Base-by-base conservation (phyloP, 345 rosid species). In the Rhizophora mangle region DNA sequence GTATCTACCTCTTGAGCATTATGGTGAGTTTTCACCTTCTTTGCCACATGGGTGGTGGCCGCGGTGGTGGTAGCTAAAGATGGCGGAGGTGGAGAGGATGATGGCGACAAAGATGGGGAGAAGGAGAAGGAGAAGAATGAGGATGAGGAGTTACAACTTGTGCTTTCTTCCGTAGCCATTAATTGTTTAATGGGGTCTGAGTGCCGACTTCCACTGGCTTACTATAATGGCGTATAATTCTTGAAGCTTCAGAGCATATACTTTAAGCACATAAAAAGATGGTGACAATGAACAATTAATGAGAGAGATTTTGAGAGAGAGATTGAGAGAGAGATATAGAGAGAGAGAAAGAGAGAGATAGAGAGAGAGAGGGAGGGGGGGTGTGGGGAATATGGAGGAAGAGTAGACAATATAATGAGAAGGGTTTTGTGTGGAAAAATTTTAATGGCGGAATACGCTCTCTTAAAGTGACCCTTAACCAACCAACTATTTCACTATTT, bases 401-500 rank as follows among this genome's bases (percentile, higher is more conserved):
- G 61, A 51, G 20, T 0, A 31, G 20, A 19, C 64, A 46, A 62
- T 37, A 53, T n/a, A 39, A 56, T 22, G 53, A n/a, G 37, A 37
- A 60, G 64, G 60, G 13, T 47, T 63, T 32, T 37, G 72, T 51
- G 3, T 56, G 55, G 62, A 59, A 21, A 21, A 16, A 20, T 43
- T 6, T 30, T 22, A 53, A 24, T 13, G n/a, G 6, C 9, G 4
- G 63, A 15, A 43, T 24, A 63, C 73, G 72, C 78, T 74, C 78
- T 60, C 61, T 56, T 63, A 74, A 62, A 74, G 65, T 57, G 73
- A 74, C 78, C 53, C 60, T 24, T 26, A 63, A 74, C 78, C 78
- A 43, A 68, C 72, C 78, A 46, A 46, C 46, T 29, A 24, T 51
- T 46, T 39, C n/a, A 15, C 6, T 34, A 34, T 34, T 34, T 34